phyloP scores from a whole-genome alignment of 2,329 filamentous ascomycete species.

The Hymenoscyphus infarciens region DNA sequence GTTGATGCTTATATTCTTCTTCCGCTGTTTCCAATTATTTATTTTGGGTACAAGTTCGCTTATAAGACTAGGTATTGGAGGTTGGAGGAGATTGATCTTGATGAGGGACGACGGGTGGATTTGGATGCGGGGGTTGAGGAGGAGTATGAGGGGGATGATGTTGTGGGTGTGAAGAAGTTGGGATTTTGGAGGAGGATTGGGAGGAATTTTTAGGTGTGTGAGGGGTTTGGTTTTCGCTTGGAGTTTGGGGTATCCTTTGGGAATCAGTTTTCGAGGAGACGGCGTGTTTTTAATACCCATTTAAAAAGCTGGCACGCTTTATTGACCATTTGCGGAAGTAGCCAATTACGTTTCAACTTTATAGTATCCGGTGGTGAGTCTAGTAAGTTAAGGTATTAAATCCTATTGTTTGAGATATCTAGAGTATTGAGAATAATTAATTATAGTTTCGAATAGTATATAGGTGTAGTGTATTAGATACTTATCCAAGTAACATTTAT shows the following conservation, averaged over 20 bases:
- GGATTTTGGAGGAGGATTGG: slow-evolving; percentile 3
- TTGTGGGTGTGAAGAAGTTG: not conserved
- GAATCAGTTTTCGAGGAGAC: not conserved
- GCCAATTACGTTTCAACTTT: no score
- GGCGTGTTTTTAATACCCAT: no score
- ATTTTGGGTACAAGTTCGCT: slow-evolving; percentile 50
- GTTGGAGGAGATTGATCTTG: slow-evolving; percentile 52
- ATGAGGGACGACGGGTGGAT: slow-evolving; percentile 52
- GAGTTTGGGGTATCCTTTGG: not conserved
- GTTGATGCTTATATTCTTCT: slow-evolving; percentile 62
- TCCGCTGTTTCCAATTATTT: slow-evolving; percentile 57
- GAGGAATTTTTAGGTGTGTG: slow-evolving; percentile 3
- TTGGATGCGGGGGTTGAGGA: slow-evolving; percentile 40
- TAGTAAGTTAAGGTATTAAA: no score
- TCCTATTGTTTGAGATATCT: no score
- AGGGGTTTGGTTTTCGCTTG: not conserved
- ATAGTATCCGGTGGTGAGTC: no score
- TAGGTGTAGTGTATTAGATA: no score
- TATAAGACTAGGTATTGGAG: slow-evolving; percentile 51
- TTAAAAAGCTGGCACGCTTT: not conserved
- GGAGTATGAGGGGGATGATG: slow-evolving; percentile 11
- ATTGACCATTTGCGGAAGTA: no score
- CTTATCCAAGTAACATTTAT: no score
- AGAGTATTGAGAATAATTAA: no score
- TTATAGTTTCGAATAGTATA: no score